A percentile compares a stretch with the other conserved stretches of the same genome.
Evolutionary conservation across 371 early-diverging fungal species (phyloP).

Genomic region (Apophysomyces elegans): DNA sequence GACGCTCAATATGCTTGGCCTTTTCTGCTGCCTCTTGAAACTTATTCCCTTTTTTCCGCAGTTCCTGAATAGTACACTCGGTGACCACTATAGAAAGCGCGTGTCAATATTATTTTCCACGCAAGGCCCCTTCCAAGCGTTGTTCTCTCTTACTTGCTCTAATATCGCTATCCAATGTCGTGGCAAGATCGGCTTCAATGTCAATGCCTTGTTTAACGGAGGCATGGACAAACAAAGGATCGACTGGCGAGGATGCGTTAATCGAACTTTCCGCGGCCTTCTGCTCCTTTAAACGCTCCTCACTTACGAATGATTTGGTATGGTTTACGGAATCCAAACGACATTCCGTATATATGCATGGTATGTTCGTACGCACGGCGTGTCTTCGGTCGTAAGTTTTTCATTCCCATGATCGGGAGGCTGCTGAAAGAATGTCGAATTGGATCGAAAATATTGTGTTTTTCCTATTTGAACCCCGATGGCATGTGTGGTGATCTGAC

Average conservation of each 20-base stretch:
- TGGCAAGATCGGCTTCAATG: not conserved
- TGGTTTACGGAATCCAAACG: constrained; percentile 82
- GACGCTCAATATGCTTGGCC: constrained; percentile 73
- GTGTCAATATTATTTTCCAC: not conserved
- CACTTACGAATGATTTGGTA: constrained; percentile 9
- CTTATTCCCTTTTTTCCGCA: constrained; percentile 69
- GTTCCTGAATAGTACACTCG: constrained; percentile 75
- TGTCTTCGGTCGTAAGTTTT: constrained; percentile 69
- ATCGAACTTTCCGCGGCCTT: not conserved
- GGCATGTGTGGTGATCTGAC: no score
- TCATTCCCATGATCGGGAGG: constrained; percentile 3
- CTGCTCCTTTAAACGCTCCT: constrained; percentile 11
- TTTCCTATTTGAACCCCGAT: no score
- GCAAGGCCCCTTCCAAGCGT: not conserved
- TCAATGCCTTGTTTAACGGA: not conserved
- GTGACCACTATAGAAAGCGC: constrained; percentile 69
- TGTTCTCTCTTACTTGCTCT: constrained; percentile 1
- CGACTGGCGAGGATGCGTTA: not conserved
- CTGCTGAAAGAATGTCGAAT: not conserved
- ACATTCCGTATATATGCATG: constrained; percentile 74
- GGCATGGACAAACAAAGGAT: not conserved
- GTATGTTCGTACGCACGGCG: constrained; percentile 72
- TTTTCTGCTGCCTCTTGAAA: constrained; percentile 58
- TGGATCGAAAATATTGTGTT: no score
- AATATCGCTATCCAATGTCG: not conserved